Base-by-base conservation (phyloP, 208 protist species). In the Wallacemonas sp. region DNA sequence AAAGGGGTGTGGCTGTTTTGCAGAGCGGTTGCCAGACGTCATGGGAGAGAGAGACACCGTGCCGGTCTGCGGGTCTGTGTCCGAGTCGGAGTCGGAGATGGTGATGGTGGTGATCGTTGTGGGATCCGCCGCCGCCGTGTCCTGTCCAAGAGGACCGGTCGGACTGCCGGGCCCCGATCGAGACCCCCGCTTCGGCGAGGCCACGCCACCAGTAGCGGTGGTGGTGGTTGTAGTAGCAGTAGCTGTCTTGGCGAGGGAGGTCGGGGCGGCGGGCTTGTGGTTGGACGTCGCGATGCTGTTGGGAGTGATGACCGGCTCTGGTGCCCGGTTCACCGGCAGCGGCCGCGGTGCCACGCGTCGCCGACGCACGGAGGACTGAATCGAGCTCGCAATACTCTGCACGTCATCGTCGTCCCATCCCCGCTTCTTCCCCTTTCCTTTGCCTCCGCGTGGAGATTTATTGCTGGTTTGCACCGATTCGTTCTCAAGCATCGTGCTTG, bases 1-100 rank as follows among this genome's bases (percentile, higher is more conserved):
- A 5, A 45, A 49, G 11, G 11, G 26, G 8, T 54, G 46, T n/a
- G 33, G 51, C 9, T 39, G 51, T 21, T 65, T 47, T 17, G 61
- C 38, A 19, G 22, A 46, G 55, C 61, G 46, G 14, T 45, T 49
- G 38, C 55, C 44, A 1, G 66, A 64, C 8, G 66, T 73, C 66
- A 69, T 64, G 17, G 62, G 56, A 14, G 61, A 69, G 19, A 73
- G 47, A 0, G 67, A 78, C 15, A 70, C 38, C 4, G 51, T 58
- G 24, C 38, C 59, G 0, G 46, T 62, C 56, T 66, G 58, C 1
- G 44, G 60, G 36, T 73, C 31, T 39, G 64, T 46, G 15, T 46
- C 63, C 6, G 41, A 64, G 46, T 73, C 47, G n/a, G 64, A 60
- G 60, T 70, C 72, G 8, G 66, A 78, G 26, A 73, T 61, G 21